Conservation (phyloP, 2,329 filamentous ascomycete genomes). For the Epichloe gansuensis region DNA sequence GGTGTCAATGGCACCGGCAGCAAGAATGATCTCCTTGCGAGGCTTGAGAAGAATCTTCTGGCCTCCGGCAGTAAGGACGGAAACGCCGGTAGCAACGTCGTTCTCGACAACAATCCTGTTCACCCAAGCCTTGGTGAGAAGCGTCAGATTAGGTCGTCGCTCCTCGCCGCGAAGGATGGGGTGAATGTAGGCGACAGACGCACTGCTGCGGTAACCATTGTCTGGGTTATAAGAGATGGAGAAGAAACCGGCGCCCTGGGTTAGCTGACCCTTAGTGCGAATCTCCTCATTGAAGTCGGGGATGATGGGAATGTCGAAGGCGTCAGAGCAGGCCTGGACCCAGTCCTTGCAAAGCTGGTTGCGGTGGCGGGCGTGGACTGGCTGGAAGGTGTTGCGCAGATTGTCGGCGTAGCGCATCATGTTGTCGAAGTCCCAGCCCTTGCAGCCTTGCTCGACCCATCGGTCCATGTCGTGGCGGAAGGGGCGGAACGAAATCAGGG, state of each 20-base stretch:
- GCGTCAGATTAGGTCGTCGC: slow-evolving; percentile 69
- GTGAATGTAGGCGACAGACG: slow-evolving; percentile 86
- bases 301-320: slow-evolving; percentile 70
- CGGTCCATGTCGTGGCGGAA: slow-evolving; percentile 80
- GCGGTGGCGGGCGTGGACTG: slow-evolving; percentile 71
- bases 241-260: slow-evolving; percentile 77
- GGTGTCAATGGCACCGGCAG: slow-evolving; percentile 71
- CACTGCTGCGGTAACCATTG: slow-evolving; percentile 70
- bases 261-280: slow-evolving; percentile 56
- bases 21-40: slow-evolving; percentile 66
- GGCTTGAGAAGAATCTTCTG: slow-evolving; percentile 45
- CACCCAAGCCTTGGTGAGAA: slow-evolving; percentile 82
- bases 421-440: slow-evolving; percentile 76
- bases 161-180: slow-evolving; percentile 77
- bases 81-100: slow-evolving; percentile 60
- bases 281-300: slow-evolving; percentile 84
- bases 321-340: slow-evolving; percentile 67
- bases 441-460: slow-evolving; percentile 73
- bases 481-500: slow-evolving; percentile 81
- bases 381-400: slow-evolving; percentile 80
- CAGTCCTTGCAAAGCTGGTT: slow-evolving; percentile 90
- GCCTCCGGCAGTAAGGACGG: slow-evolving; percentile 47
- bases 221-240: slow-evolving; percentile 86
- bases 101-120: slow-evolving; percentile 63
- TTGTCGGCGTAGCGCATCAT: slow-evolving; percentile 75